Base-by-base conservation (phyloP, 371 early-diverging fungal species). In the Rhizopus sp. region DNA sequence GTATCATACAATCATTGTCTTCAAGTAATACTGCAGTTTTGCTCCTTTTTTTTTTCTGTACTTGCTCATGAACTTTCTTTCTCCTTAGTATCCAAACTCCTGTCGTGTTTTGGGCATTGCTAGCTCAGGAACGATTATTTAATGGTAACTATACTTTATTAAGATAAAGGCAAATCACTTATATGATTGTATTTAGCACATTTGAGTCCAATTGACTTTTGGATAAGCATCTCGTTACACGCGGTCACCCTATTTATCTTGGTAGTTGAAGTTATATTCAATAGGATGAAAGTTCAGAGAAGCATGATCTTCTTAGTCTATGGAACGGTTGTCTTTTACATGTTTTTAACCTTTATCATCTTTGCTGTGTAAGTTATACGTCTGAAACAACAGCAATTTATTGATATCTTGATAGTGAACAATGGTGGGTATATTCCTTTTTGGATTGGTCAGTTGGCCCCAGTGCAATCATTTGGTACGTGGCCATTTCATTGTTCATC, bases 81-180 rank as follows among this genome's bases (percentile, higher is more conserved):
- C 16, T 15, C 15, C 7, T 32, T 23, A 51, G 75, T 31, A 68
- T 84, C 31, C 62, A 80, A 17, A 82, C 82, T 5, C 85, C 85
- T 12, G 68, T 84, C 35, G 78, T 84, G 5, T 84, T 70, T 57
- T 84, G 85, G 85, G 52, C 72, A 5, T 41, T 78, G 47, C 53
- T 76, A 54, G 47, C 35, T 15, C 50, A 55, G 1, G 52, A 49
- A 35, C 46, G 50, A 5, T 17, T 61, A 16, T 55, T 61, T 16
- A 49, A 55, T 37, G 60, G 64, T 64, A 64, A 35, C 17, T 13
- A 5, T 37, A 16, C 6, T 10, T 13, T 15, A 16, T 50, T n/a
- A 41, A 10, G 7, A 7, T 7, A 7, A 35, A 4, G 6, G 3
- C 5, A 2, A 1, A 29, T 23, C 17, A 29, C 29, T 46, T 4